These are phyloP conservation scores for Ustilago cynodontis DNA, from an alignment of 1,284 basidiomycete species.

Conservation along the genomic window DNA sequence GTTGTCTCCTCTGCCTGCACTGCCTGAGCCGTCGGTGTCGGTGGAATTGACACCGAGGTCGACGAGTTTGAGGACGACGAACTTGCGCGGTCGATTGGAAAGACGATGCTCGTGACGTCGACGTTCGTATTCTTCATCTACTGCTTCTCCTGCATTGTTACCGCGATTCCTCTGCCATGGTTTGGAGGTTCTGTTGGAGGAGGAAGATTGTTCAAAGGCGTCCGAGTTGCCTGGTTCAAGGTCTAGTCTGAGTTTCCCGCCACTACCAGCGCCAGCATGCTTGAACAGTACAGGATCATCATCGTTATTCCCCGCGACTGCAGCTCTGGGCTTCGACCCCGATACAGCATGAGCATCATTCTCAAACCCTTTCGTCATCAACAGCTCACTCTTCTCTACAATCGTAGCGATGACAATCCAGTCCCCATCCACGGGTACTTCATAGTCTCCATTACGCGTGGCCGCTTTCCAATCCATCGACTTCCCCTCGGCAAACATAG, in stretches of 20 bases:
- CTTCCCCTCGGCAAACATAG: not conserved
- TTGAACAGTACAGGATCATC: slow-evolving; percentile 45
- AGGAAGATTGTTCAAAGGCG: slow-evolving; percentile 16
- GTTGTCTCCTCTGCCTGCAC: slow-evolving; percentile 80
- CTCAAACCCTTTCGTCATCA: slow-evolving; percentile 72
- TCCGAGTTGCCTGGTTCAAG: slow-evolving; percentile 37
- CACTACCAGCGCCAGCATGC: slow-evolving; percentile 6
- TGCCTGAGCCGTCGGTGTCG: slow-evolving; percentile 64
- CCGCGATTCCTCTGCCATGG: slow-evolving; percentile 46
- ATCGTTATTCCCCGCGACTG: not conserved
- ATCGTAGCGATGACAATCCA: slow-evolving; percentile 91
- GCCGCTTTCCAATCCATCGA: slow-evolving; percentile 6
- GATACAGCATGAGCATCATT: slow-evolving; percentile 7
- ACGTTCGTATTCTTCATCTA: slow-evolving; percentile 72
- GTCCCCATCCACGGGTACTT: slow-evolving; percentile 89
- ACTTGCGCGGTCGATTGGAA: slow-evolving; percentile 77
- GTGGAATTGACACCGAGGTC: slow-evolving; percentile 79
- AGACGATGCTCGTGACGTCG: slow-evolving; percentile 59
- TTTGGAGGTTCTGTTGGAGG: not conserved
- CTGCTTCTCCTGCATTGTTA: slow-evolving; percentile 61
- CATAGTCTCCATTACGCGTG: slow-evolving; percentile 75
- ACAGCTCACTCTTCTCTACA: slow-evolving; percentile 83
- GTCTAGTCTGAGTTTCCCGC: slow-evolving; percentile 34
- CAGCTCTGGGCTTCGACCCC: not conserved
- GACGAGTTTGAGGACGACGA: slow-evolving; percentile 85